Evolutionary conservation across 2,329 filamentous ascomycete genomes (phyloP), one percentile per base, ranked within the genome.

Genomic region (Epichloe gansuensis): DNA sequence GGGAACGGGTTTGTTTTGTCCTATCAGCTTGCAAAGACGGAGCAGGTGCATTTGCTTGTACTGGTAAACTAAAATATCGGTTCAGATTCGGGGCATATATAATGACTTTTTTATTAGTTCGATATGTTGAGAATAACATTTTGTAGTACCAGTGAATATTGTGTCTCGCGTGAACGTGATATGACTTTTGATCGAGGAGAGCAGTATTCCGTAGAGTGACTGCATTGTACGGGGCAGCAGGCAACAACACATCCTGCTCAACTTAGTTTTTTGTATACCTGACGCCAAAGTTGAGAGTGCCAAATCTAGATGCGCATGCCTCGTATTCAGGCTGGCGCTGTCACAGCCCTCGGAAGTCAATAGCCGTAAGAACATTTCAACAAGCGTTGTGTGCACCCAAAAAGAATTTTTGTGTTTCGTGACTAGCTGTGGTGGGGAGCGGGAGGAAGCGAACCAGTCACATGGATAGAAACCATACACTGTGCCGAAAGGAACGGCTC

Each of bases 21-120:
- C 60, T 58, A 53, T 60, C 59, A 60, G 58, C 59, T 59, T 56
- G 60, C 58, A 13, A 59, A 63, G 46, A 40, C 55, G 60, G 57
- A 59, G 58, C 58, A 54, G 61, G 56, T 61, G 59, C 41, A 59
- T 60, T 62, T 63, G 57, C 59, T 63, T 66, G 61, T 63, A 63
- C 58, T 58, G 63, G 63, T 63, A 63, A 58, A 58, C 63, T 60
- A 46, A 47, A 47, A 51, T 41, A 21, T 46, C 40, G 44, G 34
- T 51, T 45, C 21, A 47, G 15, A 50, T 17, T 39, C 31, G 11
- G 51, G 51, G 51, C 48, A 50, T 41, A 50, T 39, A 36, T 50
- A 47, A 53, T 41, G 51, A 47, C 27, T 40, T 50, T 46, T 53
- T 47, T 21, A 49, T 27, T 41, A 31, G 4, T 43, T 48, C 38